Conservation (phyloP, 2,329 filamentous ascomycete genomes). For the Rhexocercosporidium sp. region DNA sequence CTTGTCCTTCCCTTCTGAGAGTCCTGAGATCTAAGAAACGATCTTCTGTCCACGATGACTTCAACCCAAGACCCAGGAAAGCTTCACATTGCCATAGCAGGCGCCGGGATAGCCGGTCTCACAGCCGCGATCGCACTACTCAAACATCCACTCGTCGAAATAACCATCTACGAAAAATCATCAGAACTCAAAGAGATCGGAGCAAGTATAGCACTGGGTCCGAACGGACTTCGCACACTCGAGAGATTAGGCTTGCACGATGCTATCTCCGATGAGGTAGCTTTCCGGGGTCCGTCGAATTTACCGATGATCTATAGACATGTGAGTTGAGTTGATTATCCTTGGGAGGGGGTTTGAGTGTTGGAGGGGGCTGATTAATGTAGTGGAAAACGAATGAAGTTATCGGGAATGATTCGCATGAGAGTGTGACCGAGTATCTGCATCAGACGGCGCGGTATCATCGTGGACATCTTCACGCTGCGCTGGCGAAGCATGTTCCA, state of each 20-base stretch:
- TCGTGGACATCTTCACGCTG: constrained; percentile 44
- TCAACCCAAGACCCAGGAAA: background rate
- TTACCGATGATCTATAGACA: constrained; percentile 44
- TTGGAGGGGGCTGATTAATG: background rate
- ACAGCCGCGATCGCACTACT: constrained; percentile 44
- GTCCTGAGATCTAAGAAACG: no score
- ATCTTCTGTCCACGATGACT: background rate
- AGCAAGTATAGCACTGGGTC: constrained; percentile 46
- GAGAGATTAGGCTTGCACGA: constrained; percentile 43
- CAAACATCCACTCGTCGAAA: constrained; percentile 39
- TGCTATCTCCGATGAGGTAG: constrained; percentile 42
- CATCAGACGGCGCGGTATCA: constrained; percentile 45
- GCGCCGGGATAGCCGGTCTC: constrained; percentile 47
- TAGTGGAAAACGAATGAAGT: constrained; percentile 46
- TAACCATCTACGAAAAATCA: constrained; percentile 45
- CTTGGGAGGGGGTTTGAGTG: background rate
- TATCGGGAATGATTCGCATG: constrained; percentile 41
- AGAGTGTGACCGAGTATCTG: constrained; percentile 39
- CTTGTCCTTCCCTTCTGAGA: no score
- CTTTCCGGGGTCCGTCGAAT: constrained; percentile 40
- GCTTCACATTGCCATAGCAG: constrained; percentile 41
- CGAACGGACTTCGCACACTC: constrained; percentile 46
- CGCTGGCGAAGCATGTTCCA: constrained; percentile 41
- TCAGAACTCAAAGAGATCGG: constrained; percentile 45
- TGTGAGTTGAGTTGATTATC: background rate